Conservation (phyloP, 495 filamentous ascomycete species). For the Aspergillus carlsbadensis region DNA sequence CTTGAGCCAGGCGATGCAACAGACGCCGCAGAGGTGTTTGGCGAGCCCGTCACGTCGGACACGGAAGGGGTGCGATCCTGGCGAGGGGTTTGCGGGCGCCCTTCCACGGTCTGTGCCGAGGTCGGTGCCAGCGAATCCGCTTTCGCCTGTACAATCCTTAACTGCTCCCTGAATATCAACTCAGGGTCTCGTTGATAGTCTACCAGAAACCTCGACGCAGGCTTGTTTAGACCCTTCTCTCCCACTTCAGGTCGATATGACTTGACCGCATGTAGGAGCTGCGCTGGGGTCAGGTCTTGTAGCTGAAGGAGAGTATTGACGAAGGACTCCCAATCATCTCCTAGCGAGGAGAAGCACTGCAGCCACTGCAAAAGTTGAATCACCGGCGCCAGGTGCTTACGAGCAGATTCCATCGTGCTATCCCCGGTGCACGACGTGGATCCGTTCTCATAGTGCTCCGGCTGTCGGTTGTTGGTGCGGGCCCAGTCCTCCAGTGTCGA, state of each 20-base stretch:
- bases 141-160: conserved; percentile 34
- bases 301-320: conserved; percentile 88
- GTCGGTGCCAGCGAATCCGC: conserved; percentile 23
- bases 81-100: conserved; percentile 44
- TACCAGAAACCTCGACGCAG: conserved; percentile 80
- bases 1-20: conserved; percentile 28
- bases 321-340: conserved; percentile 86
- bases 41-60: conserved; percentile 27
- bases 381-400: conserved; percentile 81
- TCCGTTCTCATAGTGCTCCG: conserved; percentile 93
- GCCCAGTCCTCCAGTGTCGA: conserved; percentile 97
- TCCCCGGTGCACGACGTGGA: conserved; percentile 86
- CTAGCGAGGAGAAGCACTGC: conserved; percentile 93
- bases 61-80: conserved; percentile 39
- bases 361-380: conserved; percentile 97
- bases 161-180: conserved; percentile 36
- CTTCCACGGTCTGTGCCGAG: conserved; percentile 22
- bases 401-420: conserved; percentile 75
- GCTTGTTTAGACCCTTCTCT: conserved; percentile 85
- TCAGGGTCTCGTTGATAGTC: conserved; percentile 70
- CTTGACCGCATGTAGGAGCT: conserved; percentile 89
- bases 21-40: conserved; percentile 15
- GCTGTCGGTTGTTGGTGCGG: conserved; percentile 84
- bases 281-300: conserved; percentile 76
- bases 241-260: conserved; percentile 94